A percentile compares a stretch with the other conserved stretches of the same genome.
These are phyloP conservation scores for Neckera pumila DNA, from an alignment of 225 moss, liverwort and hornwort species.

Conservation along the genomic window DNA sequence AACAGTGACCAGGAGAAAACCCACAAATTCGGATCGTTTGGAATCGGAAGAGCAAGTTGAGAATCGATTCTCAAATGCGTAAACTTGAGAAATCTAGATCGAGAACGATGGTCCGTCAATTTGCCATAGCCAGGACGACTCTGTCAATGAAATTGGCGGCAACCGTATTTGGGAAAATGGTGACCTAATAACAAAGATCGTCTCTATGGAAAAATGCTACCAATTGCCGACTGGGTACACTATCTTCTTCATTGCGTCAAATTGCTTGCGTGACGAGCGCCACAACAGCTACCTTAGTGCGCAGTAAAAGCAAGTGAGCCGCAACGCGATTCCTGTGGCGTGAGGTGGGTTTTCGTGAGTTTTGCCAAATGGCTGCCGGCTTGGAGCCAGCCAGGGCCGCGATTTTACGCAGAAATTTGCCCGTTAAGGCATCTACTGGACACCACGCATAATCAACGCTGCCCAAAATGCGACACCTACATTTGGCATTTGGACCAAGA, in stretches of 20 bases:
- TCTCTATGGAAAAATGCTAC: neutral
- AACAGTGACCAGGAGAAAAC: neutral
- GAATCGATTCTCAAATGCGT: no score
- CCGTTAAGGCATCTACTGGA: neutral
- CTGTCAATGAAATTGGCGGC: neutral
- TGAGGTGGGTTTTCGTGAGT: neutral
- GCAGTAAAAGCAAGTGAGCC: neutral
- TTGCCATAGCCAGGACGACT: neutral
- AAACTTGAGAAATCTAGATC: no score
- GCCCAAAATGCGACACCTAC: neutral
- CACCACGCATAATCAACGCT: neutral
- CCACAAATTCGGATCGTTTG: neutral
- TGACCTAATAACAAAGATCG: neutral
- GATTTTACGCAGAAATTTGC: neutral
- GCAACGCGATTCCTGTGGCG: neutral
- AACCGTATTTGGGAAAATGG: no score
- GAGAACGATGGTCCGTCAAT: no score
- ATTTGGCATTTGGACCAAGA: neutral
- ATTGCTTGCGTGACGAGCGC: neutral
- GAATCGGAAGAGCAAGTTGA: neutral
- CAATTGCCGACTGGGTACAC: neutral
- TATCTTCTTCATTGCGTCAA: neutral
- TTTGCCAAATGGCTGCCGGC: neutral
- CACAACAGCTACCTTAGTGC: neutral
- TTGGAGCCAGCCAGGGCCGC: neutral